These are phyloP conservation scores for Heteromeles arbutifolia DNA, from an alignment of 306 rosid species.

Conservation along the genomic window DNA sequence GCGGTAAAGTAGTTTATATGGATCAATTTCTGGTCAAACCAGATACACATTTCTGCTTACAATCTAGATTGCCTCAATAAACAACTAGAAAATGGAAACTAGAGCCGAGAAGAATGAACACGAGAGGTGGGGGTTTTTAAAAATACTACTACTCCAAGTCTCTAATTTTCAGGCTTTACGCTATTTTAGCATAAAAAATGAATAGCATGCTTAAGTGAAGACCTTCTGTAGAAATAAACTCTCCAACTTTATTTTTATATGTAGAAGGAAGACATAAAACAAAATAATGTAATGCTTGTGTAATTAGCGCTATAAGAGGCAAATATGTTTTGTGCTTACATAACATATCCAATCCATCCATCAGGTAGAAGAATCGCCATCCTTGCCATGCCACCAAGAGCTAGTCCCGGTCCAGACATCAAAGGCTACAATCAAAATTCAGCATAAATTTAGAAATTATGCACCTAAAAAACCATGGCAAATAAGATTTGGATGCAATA, in stretches of 20 bases:
- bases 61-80: background rate
- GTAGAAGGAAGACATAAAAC: background rate
- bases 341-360: constrained; percentile 88
- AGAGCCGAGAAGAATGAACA: background rate
- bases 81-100: background rate
- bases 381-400: constrained; percentile 87
- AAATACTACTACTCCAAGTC: background rate
- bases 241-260: background rate
- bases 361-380: constrained; percentile 97
- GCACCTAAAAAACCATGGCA: background rate
- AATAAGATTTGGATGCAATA: background rate
- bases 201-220: background rate
- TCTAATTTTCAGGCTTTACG: background rate
- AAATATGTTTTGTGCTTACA: constrained; percentile 49
- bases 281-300: background rate
- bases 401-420: constrained; percentile 76
- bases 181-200: background rate
- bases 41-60: background rate
- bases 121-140: background rate
- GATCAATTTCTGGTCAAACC: background rate
- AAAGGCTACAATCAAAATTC: constrained; percentile 52
- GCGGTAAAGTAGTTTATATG: background rate
- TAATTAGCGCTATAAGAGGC: background rate
- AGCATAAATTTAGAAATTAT: constrained; percentile 4
- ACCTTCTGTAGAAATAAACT: background rate